Base-by-base conservation (phyloP, 1,139 yeast genomes). In the Hanseniaspora sp. region DNA sequence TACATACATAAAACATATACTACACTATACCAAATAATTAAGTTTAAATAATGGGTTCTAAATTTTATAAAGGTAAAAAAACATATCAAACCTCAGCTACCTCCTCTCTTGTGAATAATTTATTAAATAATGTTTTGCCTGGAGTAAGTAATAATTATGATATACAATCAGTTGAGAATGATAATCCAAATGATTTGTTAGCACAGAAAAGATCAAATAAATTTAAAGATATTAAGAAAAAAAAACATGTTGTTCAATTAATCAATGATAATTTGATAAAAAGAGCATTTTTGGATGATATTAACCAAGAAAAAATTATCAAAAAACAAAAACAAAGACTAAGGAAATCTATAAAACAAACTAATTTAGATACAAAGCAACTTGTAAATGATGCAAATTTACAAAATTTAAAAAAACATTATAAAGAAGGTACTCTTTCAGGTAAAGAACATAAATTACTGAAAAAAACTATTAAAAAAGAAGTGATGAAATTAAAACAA, bases 301-400 rank as follows among this genome's bases (percentile, higher is more conserved):
- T 65, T 18, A 74, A 73, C 54, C 62, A 70, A 5, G 63, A 63
- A 41, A 68, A 68, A 49, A 61, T 69, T 37, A 67, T 66, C 54
- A 71, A 69, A 60, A 72, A 69, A 60, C 69, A 73, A 60, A 67
- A 69, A 46, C 58, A 67, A 46, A 68, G 67, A 52, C 69, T 74
- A 39, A 73, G 68, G 59, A 69, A 70, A 56, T 66, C 67, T 39
- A 63, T 66, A 35, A 69, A 66, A 40, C 43, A 44, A 28, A 51
- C 38, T n/a, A 23, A 45, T 5, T n/a, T 30, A 7, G n/a, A 63
- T 66, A 23, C 71, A 75, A 17, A 68, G 69, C 42, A 69, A 71
- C 58, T 54, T 37, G 31, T 70, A 80, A 52, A 71, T 71, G 51
- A 75, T 74, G 82, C 83, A 17, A 78, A 77, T 59, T 70, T 80